Evolutionary conservation across 345 rosid species (phyloP), one percentile per base, ranked within the genome.

Genomic region (Gossypium longicalyx): DNA sequence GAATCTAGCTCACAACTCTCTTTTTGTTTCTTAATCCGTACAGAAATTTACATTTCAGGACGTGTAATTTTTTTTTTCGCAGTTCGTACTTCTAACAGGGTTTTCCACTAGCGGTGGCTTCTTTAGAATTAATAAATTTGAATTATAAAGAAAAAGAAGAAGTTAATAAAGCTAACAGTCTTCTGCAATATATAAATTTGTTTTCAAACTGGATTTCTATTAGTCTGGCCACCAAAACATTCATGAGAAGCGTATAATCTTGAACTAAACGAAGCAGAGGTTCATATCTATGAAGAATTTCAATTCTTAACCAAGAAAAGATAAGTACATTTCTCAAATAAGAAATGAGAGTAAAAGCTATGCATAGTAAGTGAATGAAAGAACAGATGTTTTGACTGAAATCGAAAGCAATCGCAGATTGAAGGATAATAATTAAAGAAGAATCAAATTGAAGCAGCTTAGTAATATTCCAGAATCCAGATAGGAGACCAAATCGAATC

Each of bases 311-410:
- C 41, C 0, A 67, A 13, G 43, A 19, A 11, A 12, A 64, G 71
- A 53, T 41, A 49, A 7, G 3, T 20, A 20, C 3, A 67, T 22
- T 57, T 44, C 6, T 34, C 38, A 11, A 11, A n/a, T 52, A 66
- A 44, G 22, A 69, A 68, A 49, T 16, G 8, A 23, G 25, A 11
- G 17, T 19, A 43, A 17, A 49, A 43, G 44, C 72, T 12, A 76
- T 73, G 75, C 17, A 73, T n/a, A 25, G 27, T n/a, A 19, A 78
- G 76, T 17, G 27, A 65, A 23, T 23, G 10, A 68, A 61, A 43
- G 23, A 54, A 76, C 82, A 72, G 71, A 81, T 79, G 52, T 59
- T 74, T 16, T 13, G 4, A 51, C 20, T 63, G 19, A 25, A 44
- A 70, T 20, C 3, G 7, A 7, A 23, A 3, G 59, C 45, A 71